Evolutionary conservation across 2,329 filamentous ascomycete species (phyloP), one percentile per base, ranked within the genome.

Genomic region (Escovopsis sp.): DNA sequence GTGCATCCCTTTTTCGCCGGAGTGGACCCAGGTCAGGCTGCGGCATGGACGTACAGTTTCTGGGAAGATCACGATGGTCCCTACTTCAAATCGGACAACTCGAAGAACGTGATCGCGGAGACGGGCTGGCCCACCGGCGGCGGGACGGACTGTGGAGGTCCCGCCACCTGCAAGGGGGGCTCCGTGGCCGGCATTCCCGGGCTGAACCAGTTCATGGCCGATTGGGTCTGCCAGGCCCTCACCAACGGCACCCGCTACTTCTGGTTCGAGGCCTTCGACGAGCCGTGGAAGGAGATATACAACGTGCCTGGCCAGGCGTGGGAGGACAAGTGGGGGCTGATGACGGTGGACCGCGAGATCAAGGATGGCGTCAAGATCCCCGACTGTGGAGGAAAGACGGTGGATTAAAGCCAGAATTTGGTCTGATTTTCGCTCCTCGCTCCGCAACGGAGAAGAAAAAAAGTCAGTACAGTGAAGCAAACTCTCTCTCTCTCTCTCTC

Each of bases 181-280:
- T 72, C 80, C 2, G 77, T 93, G 2, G 88, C 87, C 1, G 80
- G 84, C 16, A 66, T 94, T 31, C 61, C 73, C 14, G 74, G 86
- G 53, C 65, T 94, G 63, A 96, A 96, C 52, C 66, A 63, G n/a
- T 86, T 94, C 48, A 78, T 96, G 73, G 64, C 75, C 2, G 72
- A 75, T 43, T 96, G 83, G 79, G 76, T 96, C 0, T 96, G 88
- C 55, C 66, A 74, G 35, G 76, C 81, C 10, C 59, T 94, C 42
- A 63, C 62, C 17, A 93, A 94, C 49, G 80, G 78, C 31, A 94
- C 86, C 2, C 76, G 92, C 45, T 96, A 93, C 55, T 94, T 94
- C 53, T 96, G 88, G 88, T 94, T 96, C 54, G 83, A 87, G 52
- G 85, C 86, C 9, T 96, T 94, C 53, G 88, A 96, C 53, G 88